Percentiles rank a stretch among this genome's conserved stretches.
Conservation (phyloP, 352 stramenopile genomes). For the Globisporangium perplexum region DNA sequence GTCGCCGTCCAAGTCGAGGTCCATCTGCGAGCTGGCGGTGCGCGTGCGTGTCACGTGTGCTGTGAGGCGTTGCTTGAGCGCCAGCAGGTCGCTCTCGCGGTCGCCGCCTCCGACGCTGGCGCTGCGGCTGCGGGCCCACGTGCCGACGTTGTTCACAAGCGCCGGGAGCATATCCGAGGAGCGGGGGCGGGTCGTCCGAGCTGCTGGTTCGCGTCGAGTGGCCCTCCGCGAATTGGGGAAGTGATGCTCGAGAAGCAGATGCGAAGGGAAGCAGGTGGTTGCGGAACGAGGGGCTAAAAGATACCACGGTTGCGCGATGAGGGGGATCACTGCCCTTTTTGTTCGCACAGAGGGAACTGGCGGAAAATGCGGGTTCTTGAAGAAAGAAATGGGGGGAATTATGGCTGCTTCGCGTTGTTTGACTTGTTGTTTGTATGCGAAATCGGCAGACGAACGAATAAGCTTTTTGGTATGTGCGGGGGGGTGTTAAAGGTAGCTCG, state of each 20-base stretch:
- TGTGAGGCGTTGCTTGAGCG: slow-evolving; percentile 11
- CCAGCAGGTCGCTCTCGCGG: slow-evolving; percentile 5
- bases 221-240: neutral
- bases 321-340: neutral
- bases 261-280: neutral
- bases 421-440: neutral
- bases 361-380: neutral
- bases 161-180: slow-evolving; percentile 11
- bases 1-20: slow-evolving; percentile 22
- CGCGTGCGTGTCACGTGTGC: slow-evolving; percentile 20
- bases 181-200: neutral
- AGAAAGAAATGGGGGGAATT: neutral
- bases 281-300: neutral
- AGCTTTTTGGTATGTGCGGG: no score
- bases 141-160: slow-evolving; percentile 16
- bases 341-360: neutral
- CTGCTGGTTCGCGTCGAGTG: neutral
- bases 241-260: neutral
- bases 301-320: neutral
- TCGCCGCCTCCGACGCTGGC: slow-evolving; percentile 3
- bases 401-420: neutral
- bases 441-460: neutral
- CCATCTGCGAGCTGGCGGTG: slow-evolving; percentile 39
- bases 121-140: neutral
- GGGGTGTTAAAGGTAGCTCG: no score